Evolutionary conservation across 164 flowering plant genomes (phyloP).

Genomic region (Warburgia ugandensis): DNA sequence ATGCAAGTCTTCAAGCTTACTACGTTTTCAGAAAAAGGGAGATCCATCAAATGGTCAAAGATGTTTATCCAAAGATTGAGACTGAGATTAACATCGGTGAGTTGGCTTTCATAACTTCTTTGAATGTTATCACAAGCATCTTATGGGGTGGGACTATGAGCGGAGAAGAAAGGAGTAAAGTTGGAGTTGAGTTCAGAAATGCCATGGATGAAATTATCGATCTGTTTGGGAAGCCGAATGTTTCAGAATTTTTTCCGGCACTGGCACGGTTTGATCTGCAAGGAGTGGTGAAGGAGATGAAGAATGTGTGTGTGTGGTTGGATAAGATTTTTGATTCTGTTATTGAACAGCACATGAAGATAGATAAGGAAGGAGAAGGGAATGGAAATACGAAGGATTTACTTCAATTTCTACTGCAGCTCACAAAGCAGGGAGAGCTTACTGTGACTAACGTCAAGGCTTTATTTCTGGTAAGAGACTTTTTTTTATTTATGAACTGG

Average conservation of each 20-base stretch:
- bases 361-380: constrained; percentile 1
- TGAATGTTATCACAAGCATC: constrained; percentile 39
- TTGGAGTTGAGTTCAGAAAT: constrained; percentile 33
- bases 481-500: not conserved
- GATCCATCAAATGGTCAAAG: constrained; percentile 17
- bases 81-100: constrained; percentile 37
- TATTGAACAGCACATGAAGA: constrained; percentile 28
- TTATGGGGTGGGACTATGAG: constrained; percentile 48
- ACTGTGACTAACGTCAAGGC: constrained; percentile 21
- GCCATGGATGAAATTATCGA: constrained; percentile 26
- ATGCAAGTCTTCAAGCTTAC: constrained; percentile 25
- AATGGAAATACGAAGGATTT: constrained; percentile 9
- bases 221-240: constrained; percentile 37
- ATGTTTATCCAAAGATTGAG: constrained; percentile 18
- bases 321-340: constrained; percentile 33
- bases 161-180: constrained; percentile 23
- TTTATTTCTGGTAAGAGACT: constrained; percentile 23
- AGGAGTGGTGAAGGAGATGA: constrained; percentile 30
- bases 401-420: constrained; percentile 20
- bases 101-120: constrained; percentile 28
- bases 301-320: constrained; percentile 10
- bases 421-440: constrained; percentile 10
- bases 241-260: constrained; percentile 48
- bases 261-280: constrained; percentile 47
- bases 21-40: constrained; percentile 31